Conservation (phyloP, 1,139 yeast species). For the Zygosaccharomyces sapae region DNA sequence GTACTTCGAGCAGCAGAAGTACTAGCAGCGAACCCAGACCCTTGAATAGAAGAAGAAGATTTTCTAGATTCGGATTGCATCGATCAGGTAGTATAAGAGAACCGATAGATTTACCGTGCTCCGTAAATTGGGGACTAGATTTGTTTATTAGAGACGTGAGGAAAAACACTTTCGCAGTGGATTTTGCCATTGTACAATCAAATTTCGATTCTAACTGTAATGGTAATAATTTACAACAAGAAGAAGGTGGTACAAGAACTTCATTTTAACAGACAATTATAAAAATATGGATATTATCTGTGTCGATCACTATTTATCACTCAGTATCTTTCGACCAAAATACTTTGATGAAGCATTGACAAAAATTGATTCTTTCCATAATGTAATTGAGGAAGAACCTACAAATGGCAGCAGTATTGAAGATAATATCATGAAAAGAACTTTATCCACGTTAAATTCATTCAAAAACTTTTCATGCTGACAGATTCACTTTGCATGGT, state of each 20-base stretch:
- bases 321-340: constrained; percentile 28
- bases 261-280: constrained; percentile 31
- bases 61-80: constrained; percentile 10
- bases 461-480: constrained; percentile 28
- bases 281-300: constrained; percentile 26
- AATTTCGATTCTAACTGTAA: constrained; percentile 4
- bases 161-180: constrained; percentile 24
- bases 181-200: constrained; percentile 20
- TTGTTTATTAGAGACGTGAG: constrained; percentile 19
- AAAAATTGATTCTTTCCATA: constrained; percentile 19
- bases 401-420: constrained; percentile 2
- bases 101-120: constrained; percentile 16
- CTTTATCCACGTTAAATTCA: constrained; percentile 16
- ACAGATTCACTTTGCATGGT: constrained; percentile 24
- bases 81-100: constrained; percentile 10
- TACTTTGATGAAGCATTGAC: constrained; percentile 23
- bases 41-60: constrained; percentile 9
- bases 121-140: constrained; percentile 18
- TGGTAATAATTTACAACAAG: constrained; percentile 8
- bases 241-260: constrained; percentile 14
- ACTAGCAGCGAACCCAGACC: constrained; percentile 7
- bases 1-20: constrained; percentile 7
- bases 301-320: constrained; percentile 22
- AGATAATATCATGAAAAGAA: constrained; percentile 12
- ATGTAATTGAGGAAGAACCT: constrained; percentile 2